phyloP scores from a whole-genome alignment of 2,329 filamentous ascomycete genomes.

The Orbilia oligospora region DNA sequence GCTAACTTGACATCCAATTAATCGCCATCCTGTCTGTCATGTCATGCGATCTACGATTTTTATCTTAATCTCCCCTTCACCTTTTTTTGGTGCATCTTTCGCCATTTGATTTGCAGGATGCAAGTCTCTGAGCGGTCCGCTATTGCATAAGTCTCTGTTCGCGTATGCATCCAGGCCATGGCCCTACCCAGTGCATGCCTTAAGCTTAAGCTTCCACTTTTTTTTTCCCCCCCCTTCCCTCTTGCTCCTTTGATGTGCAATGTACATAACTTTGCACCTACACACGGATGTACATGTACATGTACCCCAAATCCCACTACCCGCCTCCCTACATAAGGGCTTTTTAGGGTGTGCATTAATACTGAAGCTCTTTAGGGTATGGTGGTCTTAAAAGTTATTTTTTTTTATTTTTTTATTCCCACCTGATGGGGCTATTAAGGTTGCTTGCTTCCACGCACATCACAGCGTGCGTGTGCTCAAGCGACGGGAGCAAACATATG shows the following conservation, averaged over 20 bases:
- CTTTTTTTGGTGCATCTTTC: constrained; percentile 40
- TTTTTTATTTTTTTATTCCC: constrained; percentile 22
- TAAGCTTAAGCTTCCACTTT: constrained; percentile 29
- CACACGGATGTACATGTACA: constrained; percentile 54
- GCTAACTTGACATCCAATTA: constrained; percentile 16
- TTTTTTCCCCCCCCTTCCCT: neutral
- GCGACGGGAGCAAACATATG: constrained; percentile 54
- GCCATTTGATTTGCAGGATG: constrained; percentile 61
- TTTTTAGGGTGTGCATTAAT: constrained; percentile 13
- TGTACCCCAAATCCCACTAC: constrained; percentile 49
- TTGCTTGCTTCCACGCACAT: constrained; percentile 57
- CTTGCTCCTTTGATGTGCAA: constrained; percentile 8
- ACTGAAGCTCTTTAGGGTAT: constrained; percentile 32
- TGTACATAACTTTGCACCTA: constrained; percentile 51
- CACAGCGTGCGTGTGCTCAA: constrained; percentile 51
- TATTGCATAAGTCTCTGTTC: constrained; percentile 62
- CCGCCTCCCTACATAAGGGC: constrained; percentile 52
- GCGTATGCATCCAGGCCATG: constrained; percentile 58
- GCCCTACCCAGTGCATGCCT: constrained; percentile 50
- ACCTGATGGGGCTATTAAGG: constrained; percentile 53
- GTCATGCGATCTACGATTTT: constrained; percentile 47
- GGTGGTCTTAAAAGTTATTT: constrained; percentile 12
- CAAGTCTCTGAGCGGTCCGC: constrained; percentile 61
- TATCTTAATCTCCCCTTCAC: constrained; percentile 26
- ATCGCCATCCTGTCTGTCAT: constrained; percentile 23